Percentiles rank a stretch among this genome's conserved stretches.
Conservation (phyloP, 345 rosid genomes). For the Bretschneidera sinensis region DNA sequence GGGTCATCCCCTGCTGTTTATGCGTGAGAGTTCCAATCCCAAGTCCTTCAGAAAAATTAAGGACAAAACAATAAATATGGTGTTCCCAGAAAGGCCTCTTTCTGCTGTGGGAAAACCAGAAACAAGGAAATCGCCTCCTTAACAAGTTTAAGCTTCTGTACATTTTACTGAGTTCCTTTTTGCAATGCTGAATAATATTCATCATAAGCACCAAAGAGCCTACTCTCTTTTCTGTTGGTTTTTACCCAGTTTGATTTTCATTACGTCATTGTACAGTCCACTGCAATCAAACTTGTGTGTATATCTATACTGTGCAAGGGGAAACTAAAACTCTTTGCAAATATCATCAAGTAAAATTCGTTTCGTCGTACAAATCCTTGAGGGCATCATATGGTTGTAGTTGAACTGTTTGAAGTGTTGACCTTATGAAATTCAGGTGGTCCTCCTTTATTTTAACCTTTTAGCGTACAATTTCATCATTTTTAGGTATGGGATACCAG, state of each 20-base stretch:
- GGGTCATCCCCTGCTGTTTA: too few relatives aligned
- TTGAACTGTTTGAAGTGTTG: neutral
- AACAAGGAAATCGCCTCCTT: neutral
- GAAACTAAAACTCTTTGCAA: neutral
- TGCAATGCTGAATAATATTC: neutral
- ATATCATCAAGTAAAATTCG: too few relatives aligned
- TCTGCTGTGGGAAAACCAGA: neutral
- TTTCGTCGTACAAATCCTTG: neutral
- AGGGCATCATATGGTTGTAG: neutral
- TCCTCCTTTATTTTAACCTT: neutral
- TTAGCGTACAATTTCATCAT: slow-evolving; percentile 8
- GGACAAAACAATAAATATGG: too few relatives aligned
- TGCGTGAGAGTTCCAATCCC: too few relatives aligned
- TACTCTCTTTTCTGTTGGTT: neutral
- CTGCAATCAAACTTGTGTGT: neutral
- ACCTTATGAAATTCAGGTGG: neutral
- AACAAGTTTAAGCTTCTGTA: neutral
- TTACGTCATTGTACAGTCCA: neutral
- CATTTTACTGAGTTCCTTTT: neutral
- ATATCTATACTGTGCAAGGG: neutral
- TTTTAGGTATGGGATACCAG: slow-evolving; percentile 90
- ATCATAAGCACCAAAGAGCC: neutral
- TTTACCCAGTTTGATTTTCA: too few relatives aligned
- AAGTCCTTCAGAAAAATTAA: too few relatives aligned
- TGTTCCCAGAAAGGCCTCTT: neutral